Evolutionary conservation across 495 filamentous ascomycete species (phyloP).

Genomic region (Daldinia concentrica): DNA sequence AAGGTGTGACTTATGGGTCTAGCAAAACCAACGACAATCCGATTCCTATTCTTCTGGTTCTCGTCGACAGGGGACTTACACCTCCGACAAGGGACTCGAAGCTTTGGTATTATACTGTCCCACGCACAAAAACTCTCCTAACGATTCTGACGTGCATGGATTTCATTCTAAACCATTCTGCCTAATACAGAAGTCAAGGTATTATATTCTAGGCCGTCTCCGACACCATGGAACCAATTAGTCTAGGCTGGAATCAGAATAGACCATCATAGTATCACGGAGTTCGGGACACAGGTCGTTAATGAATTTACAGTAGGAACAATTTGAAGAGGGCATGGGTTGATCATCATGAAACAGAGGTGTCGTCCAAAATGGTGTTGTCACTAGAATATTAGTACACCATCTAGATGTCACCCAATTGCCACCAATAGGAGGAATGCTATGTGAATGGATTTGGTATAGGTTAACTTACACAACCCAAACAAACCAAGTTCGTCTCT

Average conservation of each 20-base stretch:
- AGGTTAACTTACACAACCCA: conserved; percentile 36
- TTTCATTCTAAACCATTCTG: conserved; percentile 23
- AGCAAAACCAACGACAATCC: too few species aligned
- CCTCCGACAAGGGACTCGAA: conserved; percentile 19
- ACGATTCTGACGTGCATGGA: conserved; percentile 35
- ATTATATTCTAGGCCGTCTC: conserved; percentile 40
- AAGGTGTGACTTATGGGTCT: conserved; percentile 15
- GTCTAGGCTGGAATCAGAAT: conserved; percentile 34
- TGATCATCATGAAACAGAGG: conserved; percentile 41
- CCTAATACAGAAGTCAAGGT: conserved; percentile 30
- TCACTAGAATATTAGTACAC: conserved; percentile 21
- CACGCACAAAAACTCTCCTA: conserved; percentile 5
- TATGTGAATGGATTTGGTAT: conserved; percentile 12
- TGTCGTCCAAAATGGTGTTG: conserved; percentile 16
- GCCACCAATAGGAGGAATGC: conserved; percentile 29
- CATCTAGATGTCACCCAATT: conserved; percentile 26
- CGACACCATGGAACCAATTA: conserved; percentile 40
- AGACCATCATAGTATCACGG: conserved; percentile 24
- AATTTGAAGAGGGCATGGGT: conserved; percentile 31
- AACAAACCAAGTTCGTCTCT: conserved; percentile 21
- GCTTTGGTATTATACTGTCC: conserved; percentile 8
- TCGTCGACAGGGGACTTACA: conserved; percentile 1
- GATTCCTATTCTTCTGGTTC: background rate
- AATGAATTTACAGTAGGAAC: conserved; percentile 23
- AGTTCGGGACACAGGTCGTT: conserved; percentile 27